Percentiles rank a stretch among this genome's conserved stretches.
Conservation (phyloP, 1,284 basidiomycete species). For the Ustilago trichophora region DNA sequence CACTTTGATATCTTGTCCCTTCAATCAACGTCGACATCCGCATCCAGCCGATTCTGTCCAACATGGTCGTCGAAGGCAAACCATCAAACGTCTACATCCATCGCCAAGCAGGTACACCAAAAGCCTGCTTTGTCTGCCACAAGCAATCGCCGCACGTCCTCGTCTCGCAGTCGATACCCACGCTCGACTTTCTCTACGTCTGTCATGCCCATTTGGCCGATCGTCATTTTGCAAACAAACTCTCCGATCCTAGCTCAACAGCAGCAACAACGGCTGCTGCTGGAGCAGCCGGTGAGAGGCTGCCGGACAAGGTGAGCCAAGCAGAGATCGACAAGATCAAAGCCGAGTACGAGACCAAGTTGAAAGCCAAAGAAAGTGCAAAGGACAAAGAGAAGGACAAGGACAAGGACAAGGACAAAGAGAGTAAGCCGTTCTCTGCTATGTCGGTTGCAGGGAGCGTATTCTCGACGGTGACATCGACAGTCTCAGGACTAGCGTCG, state of each 20-base stretch:
- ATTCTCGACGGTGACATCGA: conserved; percentile 38
- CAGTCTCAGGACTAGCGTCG: conserved; percentile 29
- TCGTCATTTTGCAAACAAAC: conserved; percentile 49
- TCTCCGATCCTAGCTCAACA: conserved; percentile 33
- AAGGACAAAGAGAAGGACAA: conserved; percentile 24
- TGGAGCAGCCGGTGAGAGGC: too few species aligned
- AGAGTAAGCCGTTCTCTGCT: conserved; percentile 25
- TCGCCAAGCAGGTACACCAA: conserved; percentile 52
- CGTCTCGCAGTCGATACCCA: conserved; percentile 47
- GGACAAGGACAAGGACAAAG: conserved; percentile 19
- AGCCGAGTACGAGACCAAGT: conserved; percentile 41
- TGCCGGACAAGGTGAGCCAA: conserved; percentile 48
- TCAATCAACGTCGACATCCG: too few species aligned
- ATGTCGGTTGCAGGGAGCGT: conserved; percentile 34
- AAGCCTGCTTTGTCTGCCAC: conserved; percentile 53
- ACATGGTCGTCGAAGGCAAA: conserved; percentile 6
- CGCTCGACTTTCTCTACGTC: conserved; percentile 56
- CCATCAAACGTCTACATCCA: conserved; percentile 53
- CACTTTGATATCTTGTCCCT: too few species aligned
- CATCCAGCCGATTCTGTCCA: too few species aligned
- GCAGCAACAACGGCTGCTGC: too few species aligned
- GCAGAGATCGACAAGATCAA: conserved; percentile 55
- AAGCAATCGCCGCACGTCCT: conserved; percentile 51
- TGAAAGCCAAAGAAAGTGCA: conserved; percentile 30
- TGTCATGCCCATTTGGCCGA: conserved; percentile 54